phyloP scores from a whole-genome alignment of 305 asterid genomes.

The Fraxinus dipetala region DNA sequence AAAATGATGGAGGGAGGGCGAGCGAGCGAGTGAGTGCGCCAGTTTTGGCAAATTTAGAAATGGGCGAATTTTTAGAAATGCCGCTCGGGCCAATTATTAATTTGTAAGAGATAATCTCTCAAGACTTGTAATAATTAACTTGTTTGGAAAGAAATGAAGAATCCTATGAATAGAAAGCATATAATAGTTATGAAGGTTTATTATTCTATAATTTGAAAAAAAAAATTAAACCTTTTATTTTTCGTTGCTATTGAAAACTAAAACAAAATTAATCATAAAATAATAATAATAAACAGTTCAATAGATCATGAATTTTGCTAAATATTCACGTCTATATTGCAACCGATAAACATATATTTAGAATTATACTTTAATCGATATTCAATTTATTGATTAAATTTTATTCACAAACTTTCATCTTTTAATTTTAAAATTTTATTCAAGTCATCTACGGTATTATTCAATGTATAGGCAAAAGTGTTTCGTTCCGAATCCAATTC shows the following conservation, averaged over 20 bases:
- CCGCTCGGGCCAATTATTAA: background rate
- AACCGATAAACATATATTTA: background rate
- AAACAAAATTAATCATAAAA: no score
- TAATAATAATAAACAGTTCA: no score
- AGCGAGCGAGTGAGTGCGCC: background rate
- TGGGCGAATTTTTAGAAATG: background rate
- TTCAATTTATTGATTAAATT: background rate
- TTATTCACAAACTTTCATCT: background rate
- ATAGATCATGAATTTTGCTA: background rate
- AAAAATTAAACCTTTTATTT: background rate
- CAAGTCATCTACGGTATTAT: background rate
- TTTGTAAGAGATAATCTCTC: background rate
- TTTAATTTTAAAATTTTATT: no score
- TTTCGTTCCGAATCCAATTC: background rate
- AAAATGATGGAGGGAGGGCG: background rate
- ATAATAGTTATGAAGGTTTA: background rate
- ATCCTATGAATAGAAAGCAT: background rate
- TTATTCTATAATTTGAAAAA: background rate
- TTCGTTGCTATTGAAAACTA: background rate
- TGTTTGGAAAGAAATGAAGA: background rate
- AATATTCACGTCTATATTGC: background rate
- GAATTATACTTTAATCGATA: background rate
- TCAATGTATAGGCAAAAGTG: background rate
- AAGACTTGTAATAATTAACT: background rate
- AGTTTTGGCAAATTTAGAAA: background rate